Evolutionary conservation across 345 rosid genomes (phyloP).

Genomic region (Draba incana): DNA sequence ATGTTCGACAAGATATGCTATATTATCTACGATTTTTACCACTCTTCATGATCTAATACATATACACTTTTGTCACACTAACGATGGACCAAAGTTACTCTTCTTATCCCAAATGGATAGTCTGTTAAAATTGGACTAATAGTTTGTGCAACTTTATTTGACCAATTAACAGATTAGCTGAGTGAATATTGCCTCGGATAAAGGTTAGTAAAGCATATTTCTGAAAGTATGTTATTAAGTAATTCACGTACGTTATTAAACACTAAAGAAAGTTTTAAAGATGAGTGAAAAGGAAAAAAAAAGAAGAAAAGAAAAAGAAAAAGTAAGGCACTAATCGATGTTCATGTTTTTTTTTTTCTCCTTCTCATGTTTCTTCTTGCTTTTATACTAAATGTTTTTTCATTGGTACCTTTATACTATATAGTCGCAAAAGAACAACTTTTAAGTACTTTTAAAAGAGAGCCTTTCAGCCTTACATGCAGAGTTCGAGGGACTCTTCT

Average conservation of each 20-base stretch:
- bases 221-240: neutral
- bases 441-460: slow-evolving; percentile 41
- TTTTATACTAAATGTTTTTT: slow-evolving; percentile 38
- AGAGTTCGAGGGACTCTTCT: no score
- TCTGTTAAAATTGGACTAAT: neutral
- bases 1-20: no score
- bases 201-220: slow-evolving; percentile 27
- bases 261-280: slow-evolving; percentile 38
- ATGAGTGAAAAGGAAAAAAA: slow-evolving; percentile 21
- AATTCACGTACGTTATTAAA: slow-evolving; percentile 34
- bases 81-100: neutral
- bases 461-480: no score
- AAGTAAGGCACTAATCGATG: slow-evolving; percentile 42
- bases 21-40: no score
- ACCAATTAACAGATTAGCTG: slow-evolving; percentile 7
- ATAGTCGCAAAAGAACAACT: slow-evolving; percentile 40
- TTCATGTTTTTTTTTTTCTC: slow-evolving; percentile 30
- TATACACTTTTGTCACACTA: neutral
- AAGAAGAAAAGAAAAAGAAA: slow-evolving; percentile 24
- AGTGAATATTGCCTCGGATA: slow-evolving; percentile 29
- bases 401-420: slow-evolving; percentile 35
- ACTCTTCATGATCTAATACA: no score
- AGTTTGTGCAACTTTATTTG: neutral
- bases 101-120: slow-evolving; percentile 21
- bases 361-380: slow-evolving; percentile 24